These are phyloP conservation scores for Nakazawaea molendinolei DNA, from an alignment of 805 yeast genomes.

Conservation along the genomic window DNA sequence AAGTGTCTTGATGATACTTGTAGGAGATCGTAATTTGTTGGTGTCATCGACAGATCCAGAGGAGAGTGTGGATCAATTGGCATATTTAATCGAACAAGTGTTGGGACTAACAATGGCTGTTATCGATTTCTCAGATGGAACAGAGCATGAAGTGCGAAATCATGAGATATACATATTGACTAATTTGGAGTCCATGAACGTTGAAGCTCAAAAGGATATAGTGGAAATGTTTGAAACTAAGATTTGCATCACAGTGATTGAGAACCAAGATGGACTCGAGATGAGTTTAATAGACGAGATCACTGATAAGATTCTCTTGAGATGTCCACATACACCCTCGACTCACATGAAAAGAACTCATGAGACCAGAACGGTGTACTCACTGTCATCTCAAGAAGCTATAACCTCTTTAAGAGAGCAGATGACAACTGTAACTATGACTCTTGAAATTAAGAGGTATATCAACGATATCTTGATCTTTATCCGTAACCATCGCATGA, in stretches of 20 bases:
- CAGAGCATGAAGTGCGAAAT: not conserved
- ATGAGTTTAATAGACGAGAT: conserved; percentile 16
- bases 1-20: conserved; percentile 18
- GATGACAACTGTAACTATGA: conserved; percentile 26
- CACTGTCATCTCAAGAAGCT: not conserved
- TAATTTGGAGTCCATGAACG: conserved; percentile 9
- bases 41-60: conserved; percentile 17
- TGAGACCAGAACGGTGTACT: not conserved
- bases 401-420: conserved; percentile 7
- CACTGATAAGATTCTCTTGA: conserved; percentile 24
- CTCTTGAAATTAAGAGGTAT: conserved; percentile 46
- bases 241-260: conserved; percentile 18
- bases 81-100: conserved; percentile 7
- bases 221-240: conserved; percentile 12
- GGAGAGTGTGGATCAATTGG: conserved; percentile 16
- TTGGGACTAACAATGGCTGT: conserved; percentile 15
- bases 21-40: conserved; percentile 21
- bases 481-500: conserved; percentile 48
- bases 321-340: conserved; percentile 20
- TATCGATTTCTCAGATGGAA: conserved; percentile 11
- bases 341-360: not conserved
- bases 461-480: conserved; percentile 50
- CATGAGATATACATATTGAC: conserved; percentile 14
- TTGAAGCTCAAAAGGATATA: conserved; percentile 2
- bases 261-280: conserved; percentile 16